phyloP scores from a whole-genome alignment of 2,329 filamentous ascomycete genomes.

The Ophiostoma novo-ulmi region DNA sequence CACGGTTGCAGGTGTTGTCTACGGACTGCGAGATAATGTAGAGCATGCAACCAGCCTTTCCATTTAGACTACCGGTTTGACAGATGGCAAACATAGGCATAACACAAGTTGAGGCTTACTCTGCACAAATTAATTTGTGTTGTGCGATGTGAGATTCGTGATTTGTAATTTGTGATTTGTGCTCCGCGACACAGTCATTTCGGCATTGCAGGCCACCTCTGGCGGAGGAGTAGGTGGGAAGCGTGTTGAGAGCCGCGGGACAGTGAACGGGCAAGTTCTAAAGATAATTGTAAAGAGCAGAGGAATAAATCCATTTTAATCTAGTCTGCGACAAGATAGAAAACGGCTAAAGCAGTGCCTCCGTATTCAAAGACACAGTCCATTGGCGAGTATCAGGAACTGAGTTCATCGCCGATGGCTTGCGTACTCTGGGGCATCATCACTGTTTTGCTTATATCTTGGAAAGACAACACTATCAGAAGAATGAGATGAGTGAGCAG shows the following conservation, averaged over 20 bases:
- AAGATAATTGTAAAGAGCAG: background rate
- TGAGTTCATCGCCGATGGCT: background rate
- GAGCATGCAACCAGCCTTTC: background rate
- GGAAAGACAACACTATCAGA: background rate
- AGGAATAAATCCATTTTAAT: background rate
- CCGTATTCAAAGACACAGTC: background rate
- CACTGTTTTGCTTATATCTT: background rate
- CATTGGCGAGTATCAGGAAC: background rate
- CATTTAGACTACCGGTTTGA: conserved; percentile 6
- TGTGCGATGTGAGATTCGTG: background rate
- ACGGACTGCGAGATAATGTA: background rate
- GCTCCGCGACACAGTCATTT: background rate
- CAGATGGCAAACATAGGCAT: background rate
- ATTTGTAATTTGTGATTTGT: background rate
- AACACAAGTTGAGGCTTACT: background rate
- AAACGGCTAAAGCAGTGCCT: background rate
- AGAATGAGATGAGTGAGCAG: background rate
- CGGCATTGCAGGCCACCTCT: background rate
- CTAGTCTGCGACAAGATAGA: background rate
- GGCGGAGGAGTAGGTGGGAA: background rate
- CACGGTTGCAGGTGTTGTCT: background rate
- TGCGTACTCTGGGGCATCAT: background rate
- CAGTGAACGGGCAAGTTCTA: background rate
- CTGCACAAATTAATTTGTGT: background rate
- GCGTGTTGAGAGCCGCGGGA: background rate